Base-by-base conservation (phyloP, 2,329 filamentous ascomycete genomes). In the Corinectria fuckeliana region DNA sequence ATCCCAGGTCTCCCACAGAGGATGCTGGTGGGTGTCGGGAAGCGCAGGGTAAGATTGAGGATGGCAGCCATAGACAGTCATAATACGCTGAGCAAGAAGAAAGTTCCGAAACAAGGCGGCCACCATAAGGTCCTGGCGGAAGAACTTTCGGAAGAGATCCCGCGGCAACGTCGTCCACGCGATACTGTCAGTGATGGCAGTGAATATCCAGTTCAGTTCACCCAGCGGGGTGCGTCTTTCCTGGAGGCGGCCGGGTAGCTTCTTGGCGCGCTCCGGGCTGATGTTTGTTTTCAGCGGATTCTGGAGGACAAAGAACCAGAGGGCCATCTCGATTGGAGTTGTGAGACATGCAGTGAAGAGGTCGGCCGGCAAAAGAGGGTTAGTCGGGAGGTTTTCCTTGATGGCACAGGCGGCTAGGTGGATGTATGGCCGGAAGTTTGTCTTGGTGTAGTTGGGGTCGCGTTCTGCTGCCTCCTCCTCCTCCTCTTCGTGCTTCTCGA, bases 201-300 rank as follows among this genome's bases (percentile, higher is more conserved):
- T 99, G 73, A 99, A 98, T 32, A 99, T 99, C 95, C 95, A 99
- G 72, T 99, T 99, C 13, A 99, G 82, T 78, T 99, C 95, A 62
- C 95, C 95, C 30, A 99, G 84, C 8, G 95, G 95, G 49, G 95
- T 98, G 71, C 95, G 85, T 60, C 95, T 86, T 77, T 99, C 95
- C 72, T 97, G 94, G 39, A 98, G 85, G 62, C 93, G 89, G 30
- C 95, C 95, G 3, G 94, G 93, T 16, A 99, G 90, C 70, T 92
- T 91, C 75, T 92, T 91, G 39, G 94, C 93, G 68, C 94, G 87
- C 61, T 95, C 91, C 4, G 94, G 86, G 2, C 87, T 89, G 56
- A 97, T 80, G 38, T 85, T 86, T 3, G 83, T 86, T 68, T 85
- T 84, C 26, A 88, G 77, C 1, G 93, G 93, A 62, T 97, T 97